These are phyloP conservation scores for Neopestalotiopsis rosae DNA, from an alignment of 2,329 filamentous ascomycete species.

Conservation along the genomic window DNA sequence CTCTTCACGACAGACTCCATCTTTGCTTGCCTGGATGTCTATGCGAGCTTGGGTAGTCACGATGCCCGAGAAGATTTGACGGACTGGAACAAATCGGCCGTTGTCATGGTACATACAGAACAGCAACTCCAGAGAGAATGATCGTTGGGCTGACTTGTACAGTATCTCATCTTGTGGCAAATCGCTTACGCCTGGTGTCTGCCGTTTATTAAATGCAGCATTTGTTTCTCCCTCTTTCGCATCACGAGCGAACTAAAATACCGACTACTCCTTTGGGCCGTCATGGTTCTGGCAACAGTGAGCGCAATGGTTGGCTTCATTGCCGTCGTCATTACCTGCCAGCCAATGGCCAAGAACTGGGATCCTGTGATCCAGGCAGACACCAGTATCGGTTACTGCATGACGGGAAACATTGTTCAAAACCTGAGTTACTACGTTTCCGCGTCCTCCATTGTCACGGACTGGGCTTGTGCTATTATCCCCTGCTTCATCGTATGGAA, in stretches of 20 bases:
- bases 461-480: conserved; percentile 18
- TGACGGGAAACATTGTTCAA: neutral
- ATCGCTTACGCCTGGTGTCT: conserved; percentile 9
- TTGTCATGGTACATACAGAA: neutral
- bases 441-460: conserved; percentile 13
- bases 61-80: neutral
- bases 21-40: neutral
- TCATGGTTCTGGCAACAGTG: conserved; percentile 9
- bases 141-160: neutral
- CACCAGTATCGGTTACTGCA: neutral
- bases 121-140: neutral
- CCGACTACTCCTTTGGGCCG: neutral
- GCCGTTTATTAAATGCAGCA: conserved; percentile 16
- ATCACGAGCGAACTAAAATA: neutral
- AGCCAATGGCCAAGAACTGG: conserved; percentile 14
- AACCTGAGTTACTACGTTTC: conserved; percentile 18
- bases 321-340: conserved; percentile 11
- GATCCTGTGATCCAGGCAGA: neutral
- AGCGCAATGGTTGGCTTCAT: conserved; percentile 13
- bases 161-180: conserved; percentile 11
- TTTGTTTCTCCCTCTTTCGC: conserved; percentile 14
- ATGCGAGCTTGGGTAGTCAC: conserved; percentile 3
- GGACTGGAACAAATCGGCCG: conserved; percentile 7
- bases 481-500: conserved; percentile 18
- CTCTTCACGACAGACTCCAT: neutral